These are phyloP conservation scores for Cladosporium halotolerans DNA, from an alignment of 2,329 filamentous ascomycete genomes.

Conservation along the genomic window DNA sequence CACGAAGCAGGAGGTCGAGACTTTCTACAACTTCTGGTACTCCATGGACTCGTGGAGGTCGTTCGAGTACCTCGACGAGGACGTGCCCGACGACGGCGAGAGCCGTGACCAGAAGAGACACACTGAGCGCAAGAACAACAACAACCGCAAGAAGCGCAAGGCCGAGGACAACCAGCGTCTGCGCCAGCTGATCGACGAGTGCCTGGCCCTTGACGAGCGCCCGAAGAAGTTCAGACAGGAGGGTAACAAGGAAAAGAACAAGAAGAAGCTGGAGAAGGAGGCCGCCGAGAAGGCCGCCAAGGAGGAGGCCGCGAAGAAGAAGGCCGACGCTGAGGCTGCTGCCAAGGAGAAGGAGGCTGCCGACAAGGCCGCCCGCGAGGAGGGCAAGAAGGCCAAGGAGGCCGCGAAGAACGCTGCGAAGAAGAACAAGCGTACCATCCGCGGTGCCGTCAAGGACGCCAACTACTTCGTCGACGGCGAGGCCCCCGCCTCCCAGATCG, in stretches of 20 bases:
- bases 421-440: constrained; percentile 99
- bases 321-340: constrained; percentile 60
- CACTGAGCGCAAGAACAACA: constrained; percentile 96
- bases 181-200: constrained; percentile 82
- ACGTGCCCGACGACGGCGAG: constrained; percentile 97
- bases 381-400: constrained; percentile 93
- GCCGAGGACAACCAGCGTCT: constrained; percentile 90
- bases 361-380: constrained; percentile 77
- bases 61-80: constrained; percentile 98
- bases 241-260: constrained; percentile 91
- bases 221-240: constrained; percentile 96
- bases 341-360: constrained; percentile 79
- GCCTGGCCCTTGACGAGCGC: constrained; percentile 77
- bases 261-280: constrained; percentile 85
- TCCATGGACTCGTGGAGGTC: constrained; percentile 97
- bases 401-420: constrained; percentile 97
- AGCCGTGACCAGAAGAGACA: constrained; percentile 99
- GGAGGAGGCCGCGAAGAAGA: constrained; percentile 77
- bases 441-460: constrained; percentile 88
- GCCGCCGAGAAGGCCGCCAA: constrained; percentile 80
- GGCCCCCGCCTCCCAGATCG: constrained; percentile 72
- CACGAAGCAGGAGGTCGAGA: constrained; percentile 81
- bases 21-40: constrained; percentile 99
- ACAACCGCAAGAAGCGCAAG: constrained; percentile 99
- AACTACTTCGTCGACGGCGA: constrained; percentile 80